Conservation (phyloP, 1,284 basidiomycete genomes). For the Cutaneotrichosporon arboriforme region DNA sequence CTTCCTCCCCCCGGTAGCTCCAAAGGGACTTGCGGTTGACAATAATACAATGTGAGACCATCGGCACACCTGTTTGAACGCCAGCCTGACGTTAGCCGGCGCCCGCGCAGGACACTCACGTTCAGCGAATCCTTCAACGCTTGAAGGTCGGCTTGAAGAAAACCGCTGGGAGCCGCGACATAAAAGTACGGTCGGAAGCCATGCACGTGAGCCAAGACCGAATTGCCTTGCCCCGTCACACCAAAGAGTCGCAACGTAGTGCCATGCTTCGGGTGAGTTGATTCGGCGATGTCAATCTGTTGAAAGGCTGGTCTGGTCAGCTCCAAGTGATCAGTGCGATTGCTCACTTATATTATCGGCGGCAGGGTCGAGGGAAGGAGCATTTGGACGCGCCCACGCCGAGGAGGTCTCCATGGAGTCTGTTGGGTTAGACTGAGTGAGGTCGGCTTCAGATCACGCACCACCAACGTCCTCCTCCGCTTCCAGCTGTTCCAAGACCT, state of each 20-base stretch:
- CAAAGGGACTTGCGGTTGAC: constrained; percentile 68
- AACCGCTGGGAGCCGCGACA: constrained; percentile 74
- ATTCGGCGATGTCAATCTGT: constrained; percentile 85
- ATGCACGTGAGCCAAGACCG: constrained; percentile 72
- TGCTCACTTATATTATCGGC: constrained; percentile 59
- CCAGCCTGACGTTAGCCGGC: constrained; percentile 15
- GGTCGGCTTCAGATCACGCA: constrained; percentile 5
- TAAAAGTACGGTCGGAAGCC: constrained; percentile 90
- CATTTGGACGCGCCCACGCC: constrained; percentile 67
- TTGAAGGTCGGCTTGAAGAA: constrained; percentile 61
- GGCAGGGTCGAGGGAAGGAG: constrained; percentile 57
- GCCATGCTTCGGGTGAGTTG: constrained; percentile 54
- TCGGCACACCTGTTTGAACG: constrained; percentile 36
- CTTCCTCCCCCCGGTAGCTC: constrained; percentile 79
- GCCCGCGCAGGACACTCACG: constrained; percentile 51
- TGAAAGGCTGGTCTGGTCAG: constrained; percentile 60
- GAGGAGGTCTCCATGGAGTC: constrained; percentile 52
- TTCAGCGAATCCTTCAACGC: constrained; percentile 69
- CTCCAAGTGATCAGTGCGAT: background rate
- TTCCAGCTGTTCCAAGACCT: constrained; percentile 69
- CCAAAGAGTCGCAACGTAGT: constrained; percentile 74
- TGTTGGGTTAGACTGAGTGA: constrained; percentile 3
- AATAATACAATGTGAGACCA: constrained; percentile 59
- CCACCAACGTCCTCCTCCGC: constrained; percentile 55
- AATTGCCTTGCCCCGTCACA: constrained; percentile 80